Evolutionary conservation across 495 filamentous ascomycete genomes (phyloP), one percentile per base, ranked within the genome.

Genomic region (Thermochaetoides thermophila): DNA sequence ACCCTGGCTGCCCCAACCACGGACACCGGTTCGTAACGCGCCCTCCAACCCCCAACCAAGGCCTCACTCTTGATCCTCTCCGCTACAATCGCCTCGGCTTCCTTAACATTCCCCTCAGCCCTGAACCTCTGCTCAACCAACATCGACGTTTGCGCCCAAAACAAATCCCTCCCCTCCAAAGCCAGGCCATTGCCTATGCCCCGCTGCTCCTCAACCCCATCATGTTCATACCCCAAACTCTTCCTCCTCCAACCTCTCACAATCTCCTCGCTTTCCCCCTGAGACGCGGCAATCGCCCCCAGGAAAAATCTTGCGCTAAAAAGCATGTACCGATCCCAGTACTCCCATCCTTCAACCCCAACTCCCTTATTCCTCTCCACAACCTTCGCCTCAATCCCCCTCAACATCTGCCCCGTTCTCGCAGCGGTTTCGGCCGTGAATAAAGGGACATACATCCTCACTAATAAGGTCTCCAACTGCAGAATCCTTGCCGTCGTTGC

Each of bases 371-470:
- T n/a, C n/a, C n/a, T n/a, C n/a, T n/a, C 27, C 31, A 41, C 28
- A n/a, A 48, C 19, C 21, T 38, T n/a, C 10, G 4, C 14, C 24
- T 32, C 14, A 10, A 52, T 7, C 0, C 32, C 37, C 0, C 1
- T 22, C 22, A 52, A 20, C 36, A 52, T 39, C 6, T 4, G 25
- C 18, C 42, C 38, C 0, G 46, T 48, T 3, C 43, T 29, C 5
- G 7, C 1, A 6, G 38, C 40, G 3, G 37, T 31, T 11, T 35
- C 31, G 1, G 17, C 12, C 9, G 37, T 42, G 17, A 55, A 47
- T 15, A 55, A 40, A n/a, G 52, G 52, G 2, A 53, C 15, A 23
- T 44, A 55, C 52, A 55, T 55, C 3, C 42, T 11, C 5, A 21
- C 46, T 5, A 55, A 32, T 7, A 55, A 10, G 3, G 30, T 23